Percentiles rank a stretch among this genome's conserved stretches.
Conservation (phyloP, 78 protist genomes). For the Bigelowiella natans region DNA sequence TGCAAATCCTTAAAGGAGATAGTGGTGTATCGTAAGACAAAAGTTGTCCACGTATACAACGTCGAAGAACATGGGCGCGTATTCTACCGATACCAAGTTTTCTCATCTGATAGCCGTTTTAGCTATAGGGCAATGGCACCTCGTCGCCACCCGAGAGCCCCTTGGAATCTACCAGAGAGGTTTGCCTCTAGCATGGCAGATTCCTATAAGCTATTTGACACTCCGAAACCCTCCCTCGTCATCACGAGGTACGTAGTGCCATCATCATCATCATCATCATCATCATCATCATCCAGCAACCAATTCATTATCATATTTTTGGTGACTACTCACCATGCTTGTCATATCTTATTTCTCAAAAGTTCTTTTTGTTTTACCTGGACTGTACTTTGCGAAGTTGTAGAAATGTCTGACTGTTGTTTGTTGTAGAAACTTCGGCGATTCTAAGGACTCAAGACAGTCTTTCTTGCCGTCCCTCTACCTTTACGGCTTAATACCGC, state of each 20-base stretch:
- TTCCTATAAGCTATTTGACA: background rate
- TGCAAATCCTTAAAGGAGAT: background rate
- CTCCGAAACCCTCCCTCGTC: background rate
- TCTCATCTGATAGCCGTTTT: slow-evolving; percentile 6
- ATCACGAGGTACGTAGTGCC: too few species aligned
- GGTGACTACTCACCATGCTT: too few species aligned
- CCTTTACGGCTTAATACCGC: slow-evolving; percentile 25
- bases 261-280: too few species aligned
- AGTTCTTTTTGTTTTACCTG: too few species aligned
- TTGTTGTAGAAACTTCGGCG: background rate
- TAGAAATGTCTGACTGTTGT: too few species aligned
- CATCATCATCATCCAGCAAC: too few species aligned
- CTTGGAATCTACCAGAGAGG: background rate
- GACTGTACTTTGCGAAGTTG: too few species aligned
- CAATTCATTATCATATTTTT: too few species aligned
- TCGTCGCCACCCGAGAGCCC: background rate
- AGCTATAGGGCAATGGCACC: background rate
- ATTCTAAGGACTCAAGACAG: background rate
- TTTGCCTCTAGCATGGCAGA: background rate
- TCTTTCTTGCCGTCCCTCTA: background rate
- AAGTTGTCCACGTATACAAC: slow-evolving; percentile 17
- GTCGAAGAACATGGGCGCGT: slow-evolving; percentile 36
- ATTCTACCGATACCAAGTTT: slow-evolving; percentile 23
- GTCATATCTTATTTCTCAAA: too few species aligned
- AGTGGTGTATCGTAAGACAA: background rate